phyloP scores from a whole-genome alignment of 345 rosid species.

The Corymbia maculata region DNA sequence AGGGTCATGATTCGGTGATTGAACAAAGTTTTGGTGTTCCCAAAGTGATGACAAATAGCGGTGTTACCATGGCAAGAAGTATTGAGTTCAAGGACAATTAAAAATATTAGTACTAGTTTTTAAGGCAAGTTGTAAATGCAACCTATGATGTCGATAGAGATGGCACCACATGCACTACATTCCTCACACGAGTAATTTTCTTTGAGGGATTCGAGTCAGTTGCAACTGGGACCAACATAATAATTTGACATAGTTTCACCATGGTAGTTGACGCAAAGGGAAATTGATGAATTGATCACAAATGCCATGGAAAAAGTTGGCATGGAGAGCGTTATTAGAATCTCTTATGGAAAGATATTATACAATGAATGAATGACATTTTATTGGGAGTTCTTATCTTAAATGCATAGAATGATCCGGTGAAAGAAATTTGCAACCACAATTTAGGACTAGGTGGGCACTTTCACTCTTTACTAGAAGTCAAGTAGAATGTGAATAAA shows the following conservation, averaged over 20 bases:
- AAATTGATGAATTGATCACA: conserved; percentile 90
- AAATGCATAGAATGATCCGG: too few species aligned
- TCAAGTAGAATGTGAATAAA: too few species aligned
- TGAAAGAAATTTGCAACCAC: too few species aligned
- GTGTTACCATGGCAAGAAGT: conserved; percentile 96
- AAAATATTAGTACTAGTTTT: conserved; percentile 90
- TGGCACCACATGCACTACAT: conserved; percentile 95
- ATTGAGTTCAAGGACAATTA: conserved; percentile 81
- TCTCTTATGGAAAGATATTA: conserved; percentile 87
- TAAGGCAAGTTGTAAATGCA: conserved; percentile 94
- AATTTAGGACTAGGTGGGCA: too few species aligned
- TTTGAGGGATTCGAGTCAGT: conserved; percentile 93
- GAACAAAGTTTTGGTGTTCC: conserved; percentile 96
- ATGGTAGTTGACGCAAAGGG: conserved; percentile 89
- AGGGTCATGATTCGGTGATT: conserved; percentile 88
- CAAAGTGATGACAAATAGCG: conserved; percentile 91
- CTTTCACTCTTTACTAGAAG: too few species aligned
- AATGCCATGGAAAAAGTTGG: conserved; percentile 99
- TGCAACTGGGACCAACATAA: conserved; percentile 88
- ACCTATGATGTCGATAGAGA: too few species aligned
- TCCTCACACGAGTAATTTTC: conserved; percentile 78
- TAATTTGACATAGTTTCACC: too few species aligned
- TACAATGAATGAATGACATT: too few species aligned
- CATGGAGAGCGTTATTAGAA: conserved; percentile 94
- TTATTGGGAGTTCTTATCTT: too few species aligned